phyloP scores from a whole-genome alignment of 2,329 filamentous ascomycete genomes.

The Dactylellina haptotyla region DNA sequence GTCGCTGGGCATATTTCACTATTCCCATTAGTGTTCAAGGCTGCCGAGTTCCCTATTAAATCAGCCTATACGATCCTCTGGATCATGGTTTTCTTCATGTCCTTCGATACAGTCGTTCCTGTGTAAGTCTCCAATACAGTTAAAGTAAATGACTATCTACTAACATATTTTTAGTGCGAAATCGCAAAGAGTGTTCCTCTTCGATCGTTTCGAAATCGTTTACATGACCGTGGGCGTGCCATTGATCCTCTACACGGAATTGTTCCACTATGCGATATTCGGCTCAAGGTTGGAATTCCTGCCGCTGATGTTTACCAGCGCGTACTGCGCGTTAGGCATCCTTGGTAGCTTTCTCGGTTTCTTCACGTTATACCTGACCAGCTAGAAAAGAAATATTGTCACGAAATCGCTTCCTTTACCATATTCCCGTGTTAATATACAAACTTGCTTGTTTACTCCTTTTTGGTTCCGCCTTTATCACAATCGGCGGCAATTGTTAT shows the following conservation, averaged over 20 bases:
- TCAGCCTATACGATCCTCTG: constrained; percentile 91
- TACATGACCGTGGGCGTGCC: constrained; percentile 93
- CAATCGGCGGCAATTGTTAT: neutral
- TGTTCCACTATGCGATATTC: constrained; percentile 84
- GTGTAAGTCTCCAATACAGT: constrained; percentile 69
- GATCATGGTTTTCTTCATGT: constrained; percentile 84
- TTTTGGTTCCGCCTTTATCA: neutral
- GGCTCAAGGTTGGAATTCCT: constrained; percentile 86
- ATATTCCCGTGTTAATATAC: constrained; percentile 8
- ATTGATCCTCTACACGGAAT: constrained; percentile 85
- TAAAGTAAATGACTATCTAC: neutral
- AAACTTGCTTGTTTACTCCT: constrained; percentile 6
- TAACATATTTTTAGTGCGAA: constrained; percentile 36
- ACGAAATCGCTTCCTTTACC: neutral
- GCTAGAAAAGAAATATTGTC: neutral
- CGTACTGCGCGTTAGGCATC: constrained; percentile 92
- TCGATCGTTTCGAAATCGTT: constrained; percentile 88
- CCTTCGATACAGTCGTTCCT: constrained; percentile 87
- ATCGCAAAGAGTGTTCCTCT: constrained; percentile 82
- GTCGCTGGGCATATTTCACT: constrained; percentile 95
- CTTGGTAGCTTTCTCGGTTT: constrained; percentile 96
- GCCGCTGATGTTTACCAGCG: constrained; percentile 95
- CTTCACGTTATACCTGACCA: constrained; percentile 84
- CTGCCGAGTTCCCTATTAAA: constrained; percentile 92
- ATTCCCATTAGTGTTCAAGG: constrained; percentile 91